phyloP scores from a whole-genome alignment of 352 stramenopile genomes.

The Phytophthora crassamura region DNA sequence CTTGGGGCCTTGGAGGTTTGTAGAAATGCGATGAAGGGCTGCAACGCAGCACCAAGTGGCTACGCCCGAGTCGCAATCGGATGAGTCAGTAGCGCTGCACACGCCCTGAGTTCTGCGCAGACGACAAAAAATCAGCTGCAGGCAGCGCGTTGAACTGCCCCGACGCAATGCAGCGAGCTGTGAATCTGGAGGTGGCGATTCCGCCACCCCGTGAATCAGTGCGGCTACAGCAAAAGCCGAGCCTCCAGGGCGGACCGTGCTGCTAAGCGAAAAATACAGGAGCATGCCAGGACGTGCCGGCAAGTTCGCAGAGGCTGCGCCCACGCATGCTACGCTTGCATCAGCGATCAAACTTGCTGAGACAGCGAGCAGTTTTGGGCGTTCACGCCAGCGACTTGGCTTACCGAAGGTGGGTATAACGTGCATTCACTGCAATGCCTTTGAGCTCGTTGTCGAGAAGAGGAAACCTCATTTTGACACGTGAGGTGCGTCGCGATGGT shows the following conservation, averaged over 20 bases:
- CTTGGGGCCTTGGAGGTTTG: conserved; percentile 10
- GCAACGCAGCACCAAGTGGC: conserved; percentile 5
- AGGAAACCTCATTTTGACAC: no score
- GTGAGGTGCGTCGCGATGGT: no score
- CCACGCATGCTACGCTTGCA: conserved; percentile 24
- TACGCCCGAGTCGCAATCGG: conserved; percentile 13
- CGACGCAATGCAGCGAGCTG: conserved; percentile 22
- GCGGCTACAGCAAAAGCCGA: no score
- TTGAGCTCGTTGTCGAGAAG: no score
- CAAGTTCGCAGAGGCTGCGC: conserved; percentile 25
- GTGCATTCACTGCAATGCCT: no score
- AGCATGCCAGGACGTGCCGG: conserved; percentile 23
- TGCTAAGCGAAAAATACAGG: conserved; percentile 26
- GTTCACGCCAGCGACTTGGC: no score
- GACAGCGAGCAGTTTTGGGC: no score
- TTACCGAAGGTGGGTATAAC: no score
- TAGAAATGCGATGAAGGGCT: conserved; percentile 12
- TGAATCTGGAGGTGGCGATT: conserved; percentile 1
- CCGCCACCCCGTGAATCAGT: background rate
- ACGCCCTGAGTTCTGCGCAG: conserved; percentile 34
- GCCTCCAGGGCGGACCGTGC: conserved; percentile 19
- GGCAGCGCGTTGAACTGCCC: conserved; percentile 9
- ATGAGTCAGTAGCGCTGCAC: conserved; percentile 21
- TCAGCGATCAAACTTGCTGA: conserved; percentile 13
- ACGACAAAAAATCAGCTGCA: conserved; percentile 25